phyloP scores from a whole-genome alignment of 2,329 filamentous ascomycete genomes.

The Clarireedia paspali region DNA sequence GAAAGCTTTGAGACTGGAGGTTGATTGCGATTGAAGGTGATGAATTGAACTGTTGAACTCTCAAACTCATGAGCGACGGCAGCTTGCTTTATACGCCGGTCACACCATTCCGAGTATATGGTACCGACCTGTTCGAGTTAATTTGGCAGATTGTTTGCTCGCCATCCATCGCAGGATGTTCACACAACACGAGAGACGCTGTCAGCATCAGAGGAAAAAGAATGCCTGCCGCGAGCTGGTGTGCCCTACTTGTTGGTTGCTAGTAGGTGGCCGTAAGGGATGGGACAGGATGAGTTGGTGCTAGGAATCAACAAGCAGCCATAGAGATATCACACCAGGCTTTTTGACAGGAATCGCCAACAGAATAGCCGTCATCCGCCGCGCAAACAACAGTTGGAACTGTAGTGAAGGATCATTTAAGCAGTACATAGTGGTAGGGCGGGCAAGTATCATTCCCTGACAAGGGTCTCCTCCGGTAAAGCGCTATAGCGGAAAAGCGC shows the following conservation, averaged over 20 bases:
- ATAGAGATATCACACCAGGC: slow-evolving; percentile 18
- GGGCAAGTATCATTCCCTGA: slow-evolving; percentile 18
- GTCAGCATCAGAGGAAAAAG: slow-evolving; percentile 10
- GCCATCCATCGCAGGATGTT: slow-evolving; percentile 17
- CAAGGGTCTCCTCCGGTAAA: slow-evolving; percentile 16
- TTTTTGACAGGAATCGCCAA: slow-evolving; percentile 15
- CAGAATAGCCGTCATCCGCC: slow-evolving; percentile 17
- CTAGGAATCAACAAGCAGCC: slow-evolving; percentile 18
- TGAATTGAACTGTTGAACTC: slow-evolving; percentile 10
- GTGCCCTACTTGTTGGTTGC: slow-evolving; percentile 22
- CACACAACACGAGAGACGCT: slow-evolving; percentile 4
- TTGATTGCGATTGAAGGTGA: slow-evolving; percentile 4
- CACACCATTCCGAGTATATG: slow-evolving; percentile 27
- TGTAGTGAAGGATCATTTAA: slow-evolving; percentile 12
- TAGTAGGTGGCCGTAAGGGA: slow-evolving; percentile 9
- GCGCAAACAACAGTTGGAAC: slow-evolving; percentile 11
- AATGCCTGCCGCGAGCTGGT: slow-evolving; percentile 18
- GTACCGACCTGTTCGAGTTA: slow-evolving; percentile 23
- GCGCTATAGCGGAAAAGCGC: slow-evolving; percentile 12
- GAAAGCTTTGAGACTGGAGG: background rate
- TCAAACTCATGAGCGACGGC: slow-evolving; percentile 18
- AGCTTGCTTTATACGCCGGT: slow-evolving; percentile 27
- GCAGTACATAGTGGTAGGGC: slow-evolving; percentile 20
- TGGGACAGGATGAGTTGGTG: slow-evolving; percentile 18
- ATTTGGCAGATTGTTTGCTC: slow-evolving; percentile 26